These are phyloP conservation scores for Penicillium malachiteum DNA, from an alignment of 495 filamentous ascomycete species.

Conservation along the genomic window DNA sequence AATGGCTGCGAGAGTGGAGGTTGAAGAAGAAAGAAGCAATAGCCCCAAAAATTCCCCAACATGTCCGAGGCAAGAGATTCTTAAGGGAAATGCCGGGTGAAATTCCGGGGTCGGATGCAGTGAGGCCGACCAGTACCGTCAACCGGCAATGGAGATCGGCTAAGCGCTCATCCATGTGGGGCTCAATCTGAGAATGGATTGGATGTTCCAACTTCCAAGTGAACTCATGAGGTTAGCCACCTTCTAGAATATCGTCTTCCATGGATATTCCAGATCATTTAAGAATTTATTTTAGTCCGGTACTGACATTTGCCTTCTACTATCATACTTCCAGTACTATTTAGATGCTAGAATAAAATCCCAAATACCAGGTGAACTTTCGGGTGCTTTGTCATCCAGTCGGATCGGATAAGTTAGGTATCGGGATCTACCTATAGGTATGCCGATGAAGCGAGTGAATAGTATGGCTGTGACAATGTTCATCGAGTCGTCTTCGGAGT, in stretches of 20 bases:
- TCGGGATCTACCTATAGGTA: not conserved
- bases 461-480: too few species aligned
- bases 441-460: not conserved
- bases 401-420: not conserved
- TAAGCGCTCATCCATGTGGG: slow-evolving; percentile 39
- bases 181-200: not conserved
- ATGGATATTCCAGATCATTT: too few species aligned
- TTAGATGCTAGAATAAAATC: too few species aligned
- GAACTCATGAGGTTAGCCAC: not conserved
- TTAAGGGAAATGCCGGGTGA: slow-evolving; percentile 29
- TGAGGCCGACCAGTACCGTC: slow-evolving; percentile 21
- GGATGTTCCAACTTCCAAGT: not conserved
- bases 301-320: too few species aligned
- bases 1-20: not conserved
- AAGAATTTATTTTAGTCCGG: too few species aligned
- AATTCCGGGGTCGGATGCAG: slow-evolving; percentile 38
- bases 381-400: slow-evolving; percentile 5
- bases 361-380: not conserved
- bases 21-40: slow-evolving; percentile 10
- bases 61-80: slow-evolving; percentile 13
- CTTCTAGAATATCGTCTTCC: not conserved
- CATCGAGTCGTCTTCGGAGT: too few species aligned
- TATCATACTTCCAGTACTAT: too few species aligned
- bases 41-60: slow-evolving; percentile 12
- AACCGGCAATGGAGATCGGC: slow-evolving; percentile 45